Conservation (phyloP, 2,329 filamentous ascomycete species). For the Septoria linicola region DNA sequence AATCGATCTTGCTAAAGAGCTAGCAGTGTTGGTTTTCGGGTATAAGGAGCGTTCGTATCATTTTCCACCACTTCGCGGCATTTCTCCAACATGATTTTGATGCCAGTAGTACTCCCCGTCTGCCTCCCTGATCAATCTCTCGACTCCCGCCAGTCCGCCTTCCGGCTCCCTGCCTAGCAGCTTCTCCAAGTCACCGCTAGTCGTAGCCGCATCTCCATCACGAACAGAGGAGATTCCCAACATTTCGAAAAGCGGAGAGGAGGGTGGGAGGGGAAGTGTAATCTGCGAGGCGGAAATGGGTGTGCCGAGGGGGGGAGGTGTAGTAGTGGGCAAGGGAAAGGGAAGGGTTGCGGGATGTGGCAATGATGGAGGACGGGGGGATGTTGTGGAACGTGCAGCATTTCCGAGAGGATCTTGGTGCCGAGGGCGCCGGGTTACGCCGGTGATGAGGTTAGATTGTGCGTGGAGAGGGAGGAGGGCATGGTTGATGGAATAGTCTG, state of each 20-base stretch:
- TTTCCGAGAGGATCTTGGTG: slow-evolving; percentile 51
- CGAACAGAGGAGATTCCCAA: slow-evolving; percentile 51
- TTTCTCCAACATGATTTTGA: slow-evolving; percentile 42
- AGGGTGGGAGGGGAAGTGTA: slow-evolving; percentile 52
- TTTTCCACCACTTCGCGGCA: too few relatives aligned
- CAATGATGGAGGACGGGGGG: slow-evolving; percentile 45
- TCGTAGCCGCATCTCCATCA: slow-evolving; percentile 27
- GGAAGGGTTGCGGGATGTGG: slow-evolving; percentile 44
- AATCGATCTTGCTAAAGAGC: too few relatives aligned
- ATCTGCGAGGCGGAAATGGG: slow-evolving; percentile 52
- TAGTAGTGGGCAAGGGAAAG: too few relatives aligned
- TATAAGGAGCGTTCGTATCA: too few relatives aligned
- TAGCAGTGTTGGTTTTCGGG: too few relatives aligned
- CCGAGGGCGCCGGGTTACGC: slow-evolving; percentile 52
- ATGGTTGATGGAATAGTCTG: too few relatives aligned
- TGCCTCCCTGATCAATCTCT: slow-evolving; percentile 28
- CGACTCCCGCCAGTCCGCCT: slow-evolving; percentile 23
- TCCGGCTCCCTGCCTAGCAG: slow-evolving; percentile 30
- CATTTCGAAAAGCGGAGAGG: slow-evolving; percentile 49
- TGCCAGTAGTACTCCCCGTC: slow-evolving; percentile 45
- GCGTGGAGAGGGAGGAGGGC: too few relatives aligned
- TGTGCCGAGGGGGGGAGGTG: too few relatives aligned
- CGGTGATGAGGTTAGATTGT: slow-evolving; percentile 33
- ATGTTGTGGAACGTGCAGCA: slow-evolving; percentile 46
- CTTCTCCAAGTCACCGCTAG: slow-evolving; percentile 27